Evolutionary conservation across 106 monocot species (phyloP), one percentile per base, ranked within the genome.

Genomic region (Platanthera guangdongensis): DNA sequence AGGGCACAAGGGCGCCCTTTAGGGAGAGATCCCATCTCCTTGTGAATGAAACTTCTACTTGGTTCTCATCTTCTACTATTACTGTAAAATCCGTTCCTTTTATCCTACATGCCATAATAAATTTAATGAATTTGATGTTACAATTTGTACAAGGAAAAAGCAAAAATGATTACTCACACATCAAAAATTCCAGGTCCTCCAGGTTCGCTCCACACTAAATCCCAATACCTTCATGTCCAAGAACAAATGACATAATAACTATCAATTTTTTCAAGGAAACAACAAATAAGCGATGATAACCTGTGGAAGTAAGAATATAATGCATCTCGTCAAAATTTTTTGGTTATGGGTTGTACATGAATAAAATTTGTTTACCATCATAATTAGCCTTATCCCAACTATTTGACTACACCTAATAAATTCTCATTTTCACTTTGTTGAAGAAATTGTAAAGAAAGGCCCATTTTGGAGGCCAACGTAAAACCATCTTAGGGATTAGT

Each of bases 11-110:
- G 25, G 52, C 80, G 60, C 92, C 92, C 75, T 89, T 28, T 51
- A 82, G 65, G 16, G 89, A 90, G 51, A 80, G 78, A 81, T 87
- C 82, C 92, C 92, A 93, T 12, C 30, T 88, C 76, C 92, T 85
- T 13, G 78, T 86, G 74, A 93, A 93, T 28, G 92, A 93, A 71
- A 93, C 87, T 73, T 93, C 92, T 15, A 87, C 84, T 75, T 84
- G 90, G 51, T 86, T 78, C 22, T 93, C 92, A 57, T 84, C 82
- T 77, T 84, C 80, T 28, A 53, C 21, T 51, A 93, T 82, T 73
- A 93, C 69, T 8, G 73, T 74, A 78, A 93, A 90, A 1, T 83
- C 54, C 64, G 89, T 87, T 2, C 92, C 92, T 74, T 84, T 70
- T 51, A 93, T 93, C 83, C 92, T 93, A 68, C 59, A 79, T 50